Evolutionary conservation across 768 basidiomycete species (phyloP).

Genomic region (Cytidiella melzeri): DNA sequence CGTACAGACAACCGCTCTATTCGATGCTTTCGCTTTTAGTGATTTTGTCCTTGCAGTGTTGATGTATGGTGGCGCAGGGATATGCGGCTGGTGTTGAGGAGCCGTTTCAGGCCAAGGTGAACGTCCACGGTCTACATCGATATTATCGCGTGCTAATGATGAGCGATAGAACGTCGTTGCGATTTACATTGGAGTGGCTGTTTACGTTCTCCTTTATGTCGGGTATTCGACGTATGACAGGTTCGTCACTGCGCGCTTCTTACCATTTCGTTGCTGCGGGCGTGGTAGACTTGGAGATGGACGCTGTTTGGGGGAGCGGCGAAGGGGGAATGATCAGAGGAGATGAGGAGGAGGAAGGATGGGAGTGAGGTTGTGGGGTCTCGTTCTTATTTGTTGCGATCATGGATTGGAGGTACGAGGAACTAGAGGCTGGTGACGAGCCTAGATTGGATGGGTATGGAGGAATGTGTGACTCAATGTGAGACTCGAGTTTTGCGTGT

Average conservation of each 20-base stretch:
- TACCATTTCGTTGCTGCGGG: conserved; percentile 35
- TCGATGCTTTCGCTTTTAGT: conserved; percentile 47
- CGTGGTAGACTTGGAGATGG: conserved; percentile 46
- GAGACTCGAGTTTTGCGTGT: too few species aligned
- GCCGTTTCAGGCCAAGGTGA: conserved; percentile 39
- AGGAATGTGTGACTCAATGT: too few species aligned
- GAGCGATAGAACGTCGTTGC: conserved; percentile 43
- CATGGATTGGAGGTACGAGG: too few species aligned
- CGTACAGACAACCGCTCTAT: conserved; percentile 51
- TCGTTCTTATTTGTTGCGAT: too few species aligned
- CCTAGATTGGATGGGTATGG: too few species aligned
- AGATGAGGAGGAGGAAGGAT: conserved; percentile 8
- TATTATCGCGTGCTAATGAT: too few species aligned
- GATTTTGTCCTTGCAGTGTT: conserved; percentile 39
- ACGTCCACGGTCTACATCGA: too few species aligned
- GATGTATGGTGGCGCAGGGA: conserved; percentile 53
- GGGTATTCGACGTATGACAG: conserved; percentile 39
- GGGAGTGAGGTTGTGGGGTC: conserved; percentile 6
- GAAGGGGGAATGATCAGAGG: conserved; percentile 31
- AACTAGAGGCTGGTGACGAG: too few species aligned
- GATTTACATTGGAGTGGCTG: conserved; percentile 46
- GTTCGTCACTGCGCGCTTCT: conserved; percentile 21
- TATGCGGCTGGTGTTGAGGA: conserved; percentile 41
- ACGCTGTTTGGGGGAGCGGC: conserved; percentile 46
- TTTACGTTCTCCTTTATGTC: conserved; percentile 40